Percentiles rank a stretch among this genome's conserved stretches.
These are phyloP conservation scores for Metarhizium album DNA, from an alignment of 2,329 filamentous ascomycete species.

Conservation along the genomic window DNA sequence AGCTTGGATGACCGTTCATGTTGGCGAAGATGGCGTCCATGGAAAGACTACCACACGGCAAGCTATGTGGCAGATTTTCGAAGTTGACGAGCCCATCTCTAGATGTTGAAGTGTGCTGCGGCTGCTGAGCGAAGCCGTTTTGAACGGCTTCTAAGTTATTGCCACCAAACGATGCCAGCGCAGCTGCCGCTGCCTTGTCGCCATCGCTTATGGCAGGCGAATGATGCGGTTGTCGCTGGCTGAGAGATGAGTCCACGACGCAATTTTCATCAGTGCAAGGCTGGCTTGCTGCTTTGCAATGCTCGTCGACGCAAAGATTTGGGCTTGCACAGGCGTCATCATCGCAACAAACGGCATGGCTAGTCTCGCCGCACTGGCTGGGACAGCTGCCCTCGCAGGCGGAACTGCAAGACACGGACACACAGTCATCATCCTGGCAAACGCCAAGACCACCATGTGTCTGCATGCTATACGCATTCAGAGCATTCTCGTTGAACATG, in stretches of 20 bases:
- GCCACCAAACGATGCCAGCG: conserved; percentile 21
- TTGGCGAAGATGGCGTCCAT: conserved; percentile 9
- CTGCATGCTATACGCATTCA: conserved; percentile 4
- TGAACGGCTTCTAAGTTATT: conserved; percentile 8
- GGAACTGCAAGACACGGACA: conserved; percentile 23
- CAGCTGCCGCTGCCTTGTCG: conserved; percentile 18
- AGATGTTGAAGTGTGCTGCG: conserved; percentile 3
- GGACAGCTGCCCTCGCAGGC: conserved; percentile 24
- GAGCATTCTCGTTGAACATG: conserved; percentile 8
- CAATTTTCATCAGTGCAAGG: conserved; percentile 27
- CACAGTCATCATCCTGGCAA: conserved; percentile 18
- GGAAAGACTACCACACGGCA: conserved; percentile 14
- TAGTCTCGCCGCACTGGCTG: conserved; percentile 23
- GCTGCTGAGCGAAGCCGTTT: conserved; percentile 8
- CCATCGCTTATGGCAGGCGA: conserved; percentile 10
- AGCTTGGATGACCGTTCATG: conserved; percentile 3
- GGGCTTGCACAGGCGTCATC: conserved; percentile 22
- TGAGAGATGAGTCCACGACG: conserved; percentile 13
- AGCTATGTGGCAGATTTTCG: conserved; percentile 7
- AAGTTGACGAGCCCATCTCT: conserved; percentile 5
- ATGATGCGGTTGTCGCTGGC: neutral
- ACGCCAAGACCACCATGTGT: neutral
- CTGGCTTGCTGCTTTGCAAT: conserved; percentile 24
- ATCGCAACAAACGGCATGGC: conserved; percentile 24
- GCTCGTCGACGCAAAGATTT: conserved; percentile 16